A percentile compares a stretch with the other conserved stretches of the same genome.
Conservation (phyloP, 768 basidiomycete species). For the Pleurotus giganteus region DNA sequence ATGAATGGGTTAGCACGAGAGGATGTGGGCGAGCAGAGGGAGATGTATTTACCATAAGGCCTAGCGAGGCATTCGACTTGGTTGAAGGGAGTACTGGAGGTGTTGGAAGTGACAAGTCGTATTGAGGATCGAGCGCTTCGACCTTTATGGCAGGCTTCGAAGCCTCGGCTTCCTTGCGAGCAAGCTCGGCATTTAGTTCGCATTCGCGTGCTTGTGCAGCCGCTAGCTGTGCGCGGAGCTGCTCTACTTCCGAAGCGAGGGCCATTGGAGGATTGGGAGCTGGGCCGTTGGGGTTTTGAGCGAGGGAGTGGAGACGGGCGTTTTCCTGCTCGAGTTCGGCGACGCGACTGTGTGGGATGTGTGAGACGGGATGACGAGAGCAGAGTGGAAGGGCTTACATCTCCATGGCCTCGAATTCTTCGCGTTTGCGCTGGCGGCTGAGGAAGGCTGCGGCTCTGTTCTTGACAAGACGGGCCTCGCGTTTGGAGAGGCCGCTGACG, state of each 20-base stretch:
- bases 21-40: slow-evolving; percentile 8
- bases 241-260: slow-evolving; percentile 60
- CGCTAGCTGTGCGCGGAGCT: slow-evolving; percentile 62
- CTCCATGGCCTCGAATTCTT: slow-evolving; percentile 92
- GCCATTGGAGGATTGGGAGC: slow-evolving; percentile 31
- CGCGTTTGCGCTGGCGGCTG: slow-evolving; percentile 85
- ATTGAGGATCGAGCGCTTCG: slow-evolving; percentile 53
- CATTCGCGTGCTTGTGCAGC: slow-evolving; percentile 66
- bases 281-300: slow-evolving; percentile 35
- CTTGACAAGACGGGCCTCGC: slow-evolving; percentile 89
- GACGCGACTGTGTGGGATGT: slow-evolving; percentile 57
- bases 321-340: slow-evolving; percentile 85
- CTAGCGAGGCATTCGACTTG: slow-evolving; percentile 63
- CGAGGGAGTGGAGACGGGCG: slow-evolving; percentile 61
- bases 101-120: slow-evolving; percentile 34
- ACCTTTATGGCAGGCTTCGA: slow-evolving; percentile 46
- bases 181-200: slow-evolving; percentile 62
- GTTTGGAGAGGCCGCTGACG: slow-evolving; percentile 83
- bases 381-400: slow-evolving; percentile 52
- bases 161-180: slow-evolving; percentile 29
- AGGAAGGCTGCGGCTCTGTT: slow-evolving; percentile 92
- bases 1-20: slow-evolving; percentile 26
- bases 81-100: slow-evolving; percentile 38
- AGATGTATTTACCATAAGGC: slow-evolving; percentile 61
- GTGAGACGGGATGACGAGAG: slow-evolving; percentile 6